phyloP scores from a whole-genome alignment of 2,329 filamentous ascomycete genomes.

The Daldinia sp. region DNA sequence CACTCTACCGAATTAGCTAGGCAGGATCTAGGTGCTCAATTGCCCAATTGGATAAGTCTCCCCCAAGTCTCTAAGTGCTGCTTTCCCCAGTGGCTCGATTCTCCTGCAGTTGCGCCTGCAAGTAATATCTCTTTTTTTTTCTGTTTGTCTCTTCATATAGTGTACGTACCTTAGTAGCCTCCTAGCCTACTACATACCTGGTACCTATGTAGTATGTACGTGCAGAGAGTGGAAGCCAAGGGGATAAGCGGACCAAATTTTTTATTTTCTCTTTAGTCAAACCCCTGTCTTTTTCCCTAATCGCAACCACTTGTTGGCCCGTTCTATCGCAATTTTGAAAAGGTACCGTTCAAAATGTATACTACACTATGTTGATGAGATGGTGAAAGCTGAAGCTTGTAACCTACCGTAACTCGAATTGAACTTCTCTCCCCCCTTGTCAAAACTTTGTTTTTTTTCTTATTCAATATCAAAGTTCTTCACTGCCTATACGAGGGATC shows the following conservation, averaged over 20 bases:
- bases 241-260: conserved; percentile 18
- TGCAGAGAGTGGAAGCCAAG: conserved; percentile 16
- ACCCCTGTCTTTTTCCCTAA: conserved; percentile 9
- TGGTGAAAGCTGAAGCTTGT: conserved; percentile 1
- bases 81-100: conserved; percentile 30
- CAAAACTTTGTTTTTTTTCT: conserved; percentile 21
- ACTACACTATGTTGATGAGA: conserved; percentile 2
- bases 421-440: conserved; percentile 10
- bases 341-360: conserved; percentile 8
- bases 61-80: conserved; percentile 25
- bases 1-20: background rate
- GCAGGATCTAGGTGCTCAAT: conserved; percentile 11
- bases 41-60: conserved; percentile 33
- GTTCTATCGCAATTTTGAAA: conserved; percentile 10
- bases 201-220: background rate
- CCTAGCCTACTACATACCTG: background rate
- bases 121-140: conserved; percentile 26
- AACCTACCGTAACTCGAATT: conserved; percentile 1
- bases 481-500: conserved; percentile 39
- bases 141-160: background rate
- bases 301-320: conserved; percentile 13
- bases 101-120: conserved; percentile 31
- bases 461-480: conserved; percentile 39
- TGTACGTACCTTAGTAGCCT: background rate
- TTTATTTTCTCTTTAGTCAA: conserved; percentile 15